Percentiles rank a stretch among this genome's conserved stretches.
phyloP scores from a whole-genome alignment of 495 filamentous ascomycete species.

The Tuber microsphaerosporum region DNA sequence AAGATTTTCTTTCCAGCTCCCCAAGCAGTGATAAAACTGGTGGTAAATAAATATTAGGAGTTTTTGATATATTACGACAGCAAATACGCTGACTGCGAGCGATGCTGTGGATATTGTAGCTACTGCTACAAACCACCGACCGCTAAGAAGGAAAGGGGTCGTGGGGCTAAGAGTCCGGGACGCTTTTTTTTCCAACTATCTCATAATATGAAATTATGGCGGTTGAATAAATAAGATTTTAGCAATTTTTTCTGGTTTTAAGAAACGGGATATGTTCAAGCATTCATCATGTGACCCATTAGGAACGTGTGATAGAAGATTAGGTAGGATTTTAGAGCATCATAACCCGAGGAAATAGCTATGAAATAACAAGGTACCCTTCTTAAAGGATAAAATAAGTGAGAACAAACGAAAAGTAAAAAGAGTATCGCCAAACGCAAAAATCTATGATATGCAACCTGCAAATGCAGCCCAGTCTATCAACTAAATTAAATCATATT shows the following conservation, averaged over 20 bases:
- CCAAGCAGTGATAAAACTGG: not conserved
- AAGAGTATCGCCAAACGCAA: not conserved
- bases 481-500: conserved; percentile 19
- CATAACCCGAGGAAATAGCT: not conserved
- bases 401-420: not conserved
- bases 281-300: not conserved
- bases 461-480: not conserved
- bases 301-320: not conserved
- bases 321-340: not conserved
- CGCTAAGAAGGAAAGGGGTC: not conserved
- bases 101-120: not conserved
- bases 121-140: not conserved
- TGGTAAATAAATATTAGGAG: not conserved
- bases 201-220: not conserved
- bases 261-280: not conserved
- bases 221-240: not conserved
- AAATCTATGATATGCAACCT: not conserved
- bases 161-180: not conserved
- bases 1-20: not conserved
- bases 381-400: not conserved
- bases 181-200: not conserved
- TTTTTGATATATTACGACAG: not conserved
- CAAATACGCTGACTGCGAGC: not conserved
- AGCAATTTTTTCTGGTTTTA: not conserved
- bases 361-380: not conserved